These are phyloP conservation scores for Syzygium oleosum DNA, from an alignment of 345 rosid species.

Conservation along the genomic window DNA sequence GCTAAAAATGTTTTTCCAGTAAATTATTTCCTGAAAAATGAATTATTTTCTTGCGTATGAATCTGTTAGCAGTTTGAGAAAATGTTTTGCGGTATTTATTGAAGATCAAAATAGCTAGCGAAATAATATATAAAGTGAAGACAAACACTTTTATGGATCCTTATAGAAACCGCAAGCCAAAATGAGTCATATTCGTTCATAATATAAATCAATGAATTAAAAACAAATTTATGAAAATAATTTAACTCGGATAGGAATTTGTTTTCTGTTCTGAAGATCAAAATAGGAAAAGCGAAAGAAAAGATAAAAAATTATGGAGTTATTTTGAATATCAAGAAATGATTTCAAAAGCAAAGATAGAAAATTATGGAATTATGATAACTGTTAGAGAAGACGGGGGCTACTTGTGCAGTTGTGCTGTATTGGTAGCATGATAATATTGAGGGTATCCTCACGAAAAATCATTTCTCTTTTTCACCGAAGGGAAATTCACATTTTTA, in stretches of 20 bases:
- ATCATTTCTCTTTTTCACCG: neutral
- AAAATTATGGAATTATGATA: too few relatives aligned
- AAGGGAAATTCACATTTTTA: too few relatives aligned
- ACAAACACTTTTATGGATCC: neutral
- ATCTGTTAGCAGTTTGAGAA: neutral
- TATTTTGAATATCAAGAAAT: too few relatives aligned
- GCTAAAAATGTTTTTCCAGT: neutral
- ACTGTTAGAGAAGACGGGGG: too few relatives aligned
- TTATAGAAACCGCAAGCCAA: neutral
- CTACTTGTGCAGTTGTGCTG: too few relatives aligned
- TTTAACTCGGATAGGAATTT: neutral
- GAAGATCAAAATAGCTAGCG: neutral
- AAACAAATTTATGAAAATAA: neutral
- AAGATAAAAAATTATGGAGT: neutral
- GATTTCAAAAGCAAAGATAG: too few relatives aligned
- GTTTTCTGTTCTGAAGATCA: neutral
- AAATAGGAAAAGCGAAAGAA: neutral
- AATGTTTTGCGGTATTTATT: neutral
- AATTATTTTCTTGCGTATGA: neutral
- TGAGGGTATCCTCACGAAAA: too few relatives aligned
- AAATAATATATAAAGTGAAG: neutral
- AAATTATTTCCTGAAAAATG: neutral
- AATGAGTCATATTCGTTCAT: neutral
- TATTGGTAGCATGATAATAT: too few relatives aligned
- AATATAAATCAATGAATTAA: neutral